Evolutionary conservation across 2,329 filamentous ascomycete species (phyloP), one percentile per base, ranked within the genome.

Genomic region (Colletotrichum tofieldiae): DNA sequence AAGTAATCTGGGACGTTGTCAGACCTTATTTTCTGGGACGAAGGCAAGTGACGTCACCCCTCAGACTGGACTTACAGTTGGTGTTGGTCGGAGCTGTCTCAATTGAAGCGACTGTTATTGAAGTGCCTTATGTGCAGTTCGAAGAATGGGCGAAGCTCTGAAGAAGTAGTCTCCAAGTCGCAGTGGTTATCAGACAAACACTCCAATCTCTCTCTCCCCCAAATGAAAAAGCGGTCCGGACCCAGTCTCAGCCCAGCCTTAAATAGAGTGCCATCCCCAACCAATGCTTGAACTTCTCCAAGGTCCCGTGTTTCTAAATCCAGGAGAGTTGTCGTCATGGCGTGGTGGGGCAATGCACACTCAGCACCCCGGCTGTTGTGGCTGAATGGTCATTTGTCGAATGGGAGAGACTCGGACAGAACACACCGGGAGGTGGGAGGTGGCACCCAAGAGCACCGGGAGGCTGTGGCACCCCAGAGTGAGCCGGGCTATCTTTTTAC

Each of bases 241-340:
- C 58, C 69, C 52, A 51, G 68, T 47, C 29, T 55, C 16, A 43
- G 5, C 37, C 14, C 70, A 65, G 52, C 65, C 54, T 72, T 70
- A 70, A 61, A 65, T 72, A 65, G 45, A 64, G 45, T 45, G 65
- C 54, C 20, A 52, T n/a, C 32, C 37, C 37, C 8, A 45, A 11
- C 9, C 39, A 64, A 45, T 55, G 65, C 70, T 72, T 69, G 65
- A 54, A 63, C 43, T 16, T 52, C 65, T 45, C 68, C 58, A 62
- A 62, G 68, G 54, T 64, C 51, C 51, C 56, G 60, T 72, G 69
- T 64, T 67, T 62, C 67, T 67, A 66, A 71, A 60, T 49, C 39
- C 55, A 72, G 69, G 29, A 64, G 32, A 47, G 45, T 60, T 72
- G 70, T 72, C 70, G 70, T 72, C 70, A 72, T 72, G 70, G 37